These are phyloP conservation scores for Penicillium goetzii DNA, from an alignment of 495 filamentous ascomycete genomes.

Conservation along the genomic window DNA sequence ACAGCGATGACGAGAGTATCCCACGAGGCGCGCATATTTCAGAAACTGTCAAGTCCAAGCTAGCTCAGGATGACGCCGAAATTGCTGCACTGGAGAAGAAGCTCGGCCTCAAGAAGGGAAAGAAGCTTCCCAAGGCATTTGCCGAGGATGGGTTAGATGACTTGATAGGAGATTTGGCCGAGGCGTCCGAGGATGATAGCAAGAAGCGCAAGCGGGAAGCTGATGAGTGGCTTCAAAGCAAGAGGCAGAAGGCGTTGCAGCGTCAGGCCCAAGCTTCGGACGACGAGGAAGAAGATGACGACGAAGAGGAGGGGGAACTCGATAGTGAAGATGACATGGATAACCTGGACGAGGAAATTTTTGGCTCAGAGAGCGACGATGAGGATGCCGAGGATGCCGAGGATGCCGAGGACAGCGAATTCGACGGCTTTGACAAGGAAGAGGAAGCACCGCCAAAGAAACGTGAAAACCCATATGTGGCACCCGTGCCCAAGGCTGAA, in stretches of 20 bases:
- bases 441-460: constrained; percentile 41
- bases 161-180: constrained; percentile 71
- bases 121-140: constrained; percentile 71
- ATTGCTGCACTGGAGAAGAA: constrained; percentile 89
- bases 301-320: constrained; percentile 30
- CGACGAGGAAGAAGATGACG: constrained; percentile 25
- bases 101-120: constrained; percentile 80
- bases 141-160: constrained; percentile 86
- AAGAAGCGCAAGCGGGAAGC: constrained; percentile 61
- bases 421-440: constrained; percentile 47
- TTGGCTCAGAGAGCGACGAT: constrained; percentile 35
- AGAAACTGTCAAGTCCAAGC: constrained; percentile 61
- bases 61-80: constrained; percentile 77
- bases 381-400: constrained; percentile 34
- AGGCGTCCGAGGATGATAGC: constrained; percentile 50
- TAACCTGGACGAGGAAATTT: constrained; percentile 32
- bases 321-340: constrained; percentile 38
- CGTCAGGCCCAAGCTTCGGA: constrained; percentile 38
- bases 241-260: constrained; percentile 62
- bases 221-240: constrained; percentile 61
- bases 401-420: constrained; percentile 36
- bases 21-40: constrained; percentile 43
- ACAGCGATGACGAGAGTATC: constrained; percentile 9
- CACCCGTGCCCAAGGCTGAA: constrained; percentile 47
- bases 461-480: constrained; percentile 66